A percentile compares a stretch with the other conserved stretches of the same genome.
These are phyloP conservation scores for Sistotremastrum niveocremeum DNA, from an alignment of 768 basidiomycete species.

Conservation along the genomic window DNA sequence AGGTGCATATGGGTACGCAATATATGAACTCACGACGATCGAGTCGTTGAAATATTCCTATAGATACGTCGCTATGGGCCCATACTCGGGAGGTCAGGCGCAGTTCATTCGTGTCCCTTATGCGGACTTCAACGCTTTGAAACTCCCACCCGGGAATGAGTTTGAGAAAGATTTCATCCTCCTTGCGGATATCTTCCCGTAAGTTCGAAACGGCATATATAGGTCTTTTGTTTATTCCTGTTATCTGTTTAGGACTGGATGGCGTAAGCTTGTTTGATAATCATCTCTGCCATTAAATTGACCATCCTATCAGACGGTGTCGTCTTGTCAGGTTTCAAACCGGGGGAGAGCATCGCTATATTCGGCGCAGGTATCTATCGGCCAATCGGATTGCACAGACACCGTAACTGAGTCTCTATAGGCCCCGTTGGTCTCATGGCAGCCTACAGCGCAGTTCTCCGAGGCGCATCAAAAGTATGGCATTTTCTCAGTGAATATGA, in stretches of 20 bases:
- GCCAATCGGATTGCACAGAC: neutral
- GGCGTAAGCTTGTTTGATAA: conserved; percentile 15
- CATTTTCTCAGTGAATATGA: too few relatives aligned
- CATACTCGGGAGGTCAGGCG: conserved; percentile 40
- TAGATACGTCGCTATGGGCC: conserved; percentile 45
- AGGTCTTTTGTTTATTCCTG: neutral
- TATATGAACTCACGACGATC: neutral
- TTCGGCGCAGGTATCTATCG: conserved; percentile 29
- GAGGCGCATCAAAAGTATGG: conserved; percentile 26
- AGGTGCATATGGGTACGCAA: conserved; percentile 31
- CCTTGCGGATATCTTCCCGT: conserved; percentile 44
- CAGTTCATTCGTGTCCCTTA: conserved; percentile 45
- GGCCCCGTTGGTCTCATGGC: conserved; percentile 43
- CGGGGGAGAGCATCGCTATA: conserved; percentile 39
- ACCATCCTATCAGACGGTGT: neutral
- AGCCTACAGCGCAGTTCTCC: conserved; percentile 37
- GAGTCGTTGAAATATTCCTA: neutral
- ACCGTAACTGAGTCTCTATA: neutral
- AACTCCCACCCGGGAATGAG: conserved; percentile 37
- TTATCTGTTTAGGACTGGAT: conserved; percentile 29
- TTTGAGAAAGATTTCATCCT: conserved; percentile 42
- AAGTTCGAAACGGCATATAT: conserved; percentile 18
- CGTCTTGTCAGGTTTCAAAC: conserved; percentile 27
- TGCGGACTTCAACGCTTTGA: conserved; percentile 42
- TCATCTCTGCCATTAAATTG: neutral